A percentile compares a stretch with the other conserved stretches of the same genome.
phyloP scores from a whole-genome alignment of 140 eudicot genomes.

The Stevia rebaudiana region DNA sequence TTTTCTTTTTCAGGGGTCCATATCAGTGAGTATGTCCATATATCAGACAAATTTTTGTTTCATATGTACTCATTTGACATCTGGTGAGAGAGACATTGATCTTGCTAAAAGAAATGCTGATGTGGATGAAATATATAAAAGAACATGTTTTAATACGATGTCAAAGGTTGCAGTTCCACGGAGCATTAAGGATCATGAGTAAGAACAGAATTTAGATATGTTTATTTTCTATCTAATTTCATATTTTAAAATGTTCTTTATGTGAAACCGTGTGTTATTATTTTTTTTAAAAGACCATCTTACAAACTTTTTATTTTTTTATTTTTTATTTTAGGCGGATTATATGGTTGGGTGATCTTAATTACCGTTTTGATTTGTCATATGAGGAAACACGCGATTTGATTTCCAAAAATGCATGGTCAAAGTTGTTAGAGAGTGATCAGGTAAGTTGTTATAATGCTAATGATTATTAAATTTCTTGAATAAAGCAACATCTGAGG shows the following conservation, averaged over 20 bases:
- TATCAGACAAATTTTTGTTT: slow-evolving; percentile 77
- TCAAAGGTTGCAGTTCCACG: slow-evolving; percentile 45
- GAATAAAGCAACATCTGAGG: not conserved
- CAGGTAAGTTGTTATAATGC: slow-evolving; percentile 29
- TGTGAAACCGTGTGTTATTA: not conserved
- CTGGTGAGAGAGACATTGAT: slow-evolving; percentile 74
- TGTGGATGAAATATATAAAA: slow-evolving; percentile 64
- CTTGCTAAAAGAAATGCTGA: slow-evolving; percentile 60
- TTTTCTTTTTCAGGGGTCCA: slow-evolving; percentile 47
- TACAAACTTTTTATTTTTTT: not conserved
- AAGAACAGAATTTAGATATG: slow-evolving; percentile 26
- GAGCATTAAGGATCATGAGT: slow-evolving; percentile 75
- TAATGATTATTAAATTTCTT: not conserved
- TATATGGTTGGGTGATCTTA: slow-evolving; percentile 62
- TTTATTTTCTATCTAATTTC: not conserved
- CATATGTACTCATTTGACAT: slow-evolving; percentile 71
- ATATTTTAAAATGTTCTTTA: not conserved
- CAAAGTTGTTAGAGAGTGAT: slow-evolving; percentile 42
- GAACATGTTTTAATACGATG: slow-evolving; percentile 57
- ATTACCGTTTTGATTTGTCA: slow-evolving; percentile 45
- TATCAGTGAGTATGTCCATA: slow-evolving; percentile 87
- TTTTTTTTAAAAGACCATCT: not conserved
- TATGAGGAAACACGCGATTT: slow-evolving; percentile 36
- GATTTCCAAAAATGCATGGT: slow-evolving; percentile 41
- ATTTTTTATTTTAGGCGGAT: slow-evolving; percentile 35